These are phyloP conservation scores for Aphanomyces euteiches DNA, from an alignment of 352 stramenopile species.

Conservation along the genomic window DNA sequence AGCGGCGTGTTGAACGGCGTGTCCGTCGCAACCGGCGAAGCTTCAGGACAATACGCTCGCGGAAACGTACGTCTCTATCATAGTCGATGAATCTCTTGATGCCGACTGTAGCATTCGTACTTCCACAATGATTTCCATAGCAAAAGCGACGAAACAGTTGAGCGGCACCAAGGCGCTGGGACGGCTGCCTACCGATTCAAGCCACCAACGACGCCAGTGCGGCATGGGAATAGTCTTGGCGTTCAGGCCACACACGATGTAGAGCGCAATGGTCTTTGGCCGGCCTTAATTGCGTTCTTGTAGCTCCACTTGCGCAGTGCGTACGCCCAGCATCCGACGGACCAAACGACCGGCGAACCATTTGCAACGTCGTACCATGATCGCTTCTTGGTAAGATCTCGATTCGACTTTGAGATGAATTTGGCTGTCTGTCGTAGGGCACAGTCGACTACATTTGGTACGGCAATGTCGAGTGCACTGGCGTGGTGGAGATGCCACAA, in stretches of 20 bases:
- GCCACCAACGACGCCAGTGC: not conserved
- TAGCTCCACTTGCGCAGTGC: conserved; percentile 57
- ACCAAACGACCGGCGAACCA: conserved; percentile 51
- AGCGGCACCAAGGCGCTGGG: conserved; percentile 41
- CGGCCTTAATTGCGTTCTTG: conserved; percentile 30
- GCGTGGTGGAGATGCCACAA: conserved; percentile 59
- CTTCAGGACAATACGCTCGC: conserved; percentile 9
- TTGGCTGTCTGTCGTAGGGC: conserved; percentile 33
- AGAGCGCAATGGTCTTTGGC: too few species aligned
- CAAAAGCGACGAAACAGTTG: conserved; percentile 34
- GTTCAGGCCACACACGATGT: conserved; percentile 10
- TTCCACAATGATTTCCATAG: conserved; percentile 15
- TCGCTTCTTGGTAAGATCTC: conserved; percentile 30
- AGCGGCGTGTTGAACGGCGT: conserved; percentile 45
- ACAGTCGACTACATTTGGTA: conserved; percentile 76
- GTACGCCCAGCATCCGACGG: conserved; percentile 53
- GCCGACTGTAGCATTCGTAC: conserved; percentile 8
- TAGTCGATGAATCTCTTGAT: not conserved
- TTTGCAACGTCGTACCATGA: conserved; percentile 73
- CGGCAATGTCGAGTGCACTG: conserved; percentile 54
- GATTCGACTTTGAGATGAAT: not conserved
- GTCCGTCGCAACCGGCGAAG: not conserved
- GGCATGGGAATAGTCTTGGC: not conserved
- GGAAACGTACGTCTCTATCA: not conserved
- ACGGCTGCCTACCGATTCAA: conserved; percentile 47